Evolutionary conservation across 1,139 yeast species (phyloP), one percentile per base, ranked within the genome.

Genomic region (Hansenula sp.): DNA sequence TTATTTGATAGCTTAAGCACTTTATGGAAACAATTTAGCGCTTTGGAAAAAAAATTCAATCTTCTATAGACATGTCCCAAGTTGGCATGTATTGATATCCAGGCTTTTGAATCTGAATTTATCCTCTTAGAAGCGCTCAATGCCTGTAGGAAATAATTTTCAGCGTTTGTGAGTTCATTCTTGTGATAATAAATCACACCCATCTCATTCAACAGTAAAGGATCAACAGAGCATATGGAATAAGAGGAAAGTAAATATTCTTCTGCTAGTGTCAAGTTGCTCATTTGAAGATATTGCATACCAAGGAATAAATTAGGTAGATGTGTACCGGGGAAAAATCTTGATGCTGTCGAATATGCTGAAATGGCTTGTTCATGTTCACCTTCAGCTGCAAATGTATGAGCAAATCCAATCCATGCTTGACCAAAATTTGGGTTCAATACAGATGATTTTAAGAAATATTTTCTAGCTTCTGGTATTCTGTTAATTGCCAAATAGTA

Each of bases 401-500:
- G 97, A 1, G 97, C 97, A 68, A 94, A 94, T 1, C 97, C 98
- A 36, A 94, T 81, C 98, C 98, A 94, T 1, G 97, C 96, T 41
- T 87, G 94, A 0, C 95, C 95, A 65, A 87, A 89, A 51, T 83
- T 86, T 1, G 98, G 96, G 52, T 88, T 84, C 50, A 90, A 64
- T 51, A 89, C 72, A 0, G 97, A 88, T 0, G 97, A 92, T 59
- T 88, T 90, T 42, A 94, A 82, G 61, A 90, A 94, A 59, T 77
- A 88, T 48, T 85, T 75, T 42, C 98, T 70, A 0, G 97, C 96
- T 51, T 90, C 97, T 7, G 80, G 63, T 13, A 86, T 70, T 56
- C 84, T 85, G 46, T 75, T 76, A 11, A 85, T 81, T 3, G 90
- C 72, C 50, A 90, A 68, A 60, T 94, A 92, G 62, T 94, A 92